phyloP scores from a whole-genome alignment of 495 filamentous ascomycete species.

The Annulohypoxylon stygium region DNA sequence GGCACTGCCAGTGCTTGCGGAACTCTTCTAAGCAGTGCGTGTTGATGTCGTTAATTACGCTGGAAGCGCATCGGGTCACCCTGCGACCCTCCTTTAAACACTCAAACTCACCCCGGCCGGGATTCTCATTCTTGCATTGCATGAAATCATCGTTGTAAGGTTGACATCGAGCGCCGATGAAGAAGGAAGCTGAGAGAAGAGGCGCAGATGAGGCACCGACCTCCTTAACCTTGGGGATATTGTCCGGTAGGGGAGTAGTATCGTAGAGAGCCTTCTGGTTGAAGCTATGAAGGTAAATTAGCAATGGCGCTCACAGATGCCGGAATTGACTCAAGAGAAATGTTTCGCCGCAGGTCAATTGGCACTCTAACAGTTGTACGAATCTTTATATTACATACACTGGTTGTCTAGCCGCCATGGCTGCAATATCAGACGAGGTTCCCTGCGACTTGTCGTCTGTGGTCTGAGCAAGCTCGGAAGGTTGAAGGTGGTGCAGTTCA shows the following conservation, averaged over 20 bases:
- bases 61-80: constrained; percentile 94
- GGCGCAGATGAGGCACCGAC: constrained; percentile 92
- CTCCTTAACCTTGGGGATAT: constrained; percentile 91
- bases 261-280: constrained; percentile 93
- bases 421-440: constrained; percentile 52
- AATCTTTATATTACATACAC: constrained; percentile 55
- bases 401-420: constrained; percentile 64
- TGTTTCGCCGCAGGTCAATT: constrained; percentile 42
- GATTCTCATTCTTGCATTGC: constrained; percentile 94
- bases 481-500: constrained; percentile 45
- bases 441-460: constrained; percentile 38
- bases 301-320: constrained; percentile 15
- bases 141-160: constrained; percentile 99
- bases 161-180: constrained; percentile 95
- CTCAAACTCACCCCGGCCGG: constrained; percentile 90
- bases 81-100: constrained; percentile 96
- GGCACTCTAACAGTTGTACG: background rate
- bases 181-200: constrained; percentile 91
- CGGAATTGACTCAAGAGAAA: constrained; percentile 23
- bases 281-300: constrained; percentile 73
- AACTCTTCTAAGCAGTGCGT: constrained; percentile 92
- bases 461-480: constrained; percentile 41
- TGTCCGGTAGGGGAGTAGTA: constrained; percentile 92
- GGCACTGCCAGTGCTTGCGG: constrained; percentile 90
- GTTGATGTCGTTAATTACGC: constrained; percentile 98